A percentile compares a stretch with the other conserved stretches of the same genome.
Conservation (phyloP, 371 early-diverging fungal species). For the Mortierella polycephala region DNA sequence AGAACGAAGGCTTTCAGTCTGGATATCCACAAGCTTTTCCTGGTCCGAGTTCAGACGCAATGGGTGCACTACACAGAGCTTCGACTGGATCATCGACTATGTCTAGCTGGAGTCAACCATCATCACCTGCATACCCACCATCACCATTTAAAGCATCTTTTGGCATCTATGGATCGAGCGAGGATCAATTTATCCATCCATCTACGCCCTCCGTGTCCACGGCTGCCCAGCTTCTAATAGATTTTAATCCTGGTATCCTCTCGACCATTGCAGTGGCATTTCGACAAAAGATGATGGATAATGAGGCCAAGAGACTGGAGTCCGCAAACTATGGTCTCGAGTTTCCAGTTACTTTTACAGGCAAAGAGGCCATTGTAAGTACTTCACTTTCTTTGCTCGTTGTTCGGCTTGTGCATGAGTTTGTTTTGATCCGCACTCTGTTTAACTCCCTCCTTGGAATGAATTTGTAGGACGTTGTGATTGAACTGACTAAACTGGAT, state of each 20-base stretch:
- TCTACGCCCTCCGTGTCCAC: slow-evolving; percentile 14
- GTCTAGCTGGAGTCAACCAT: slow-evolving; percentile 47
- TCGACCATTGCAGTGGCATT: slow-evolving; percentile 55
- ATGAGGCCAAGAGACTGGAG: slow-evolving; percentile 41
- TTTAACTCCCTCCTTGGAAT: neutral
- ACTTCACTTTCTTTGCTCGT: neutral
- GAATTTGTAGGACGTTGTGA: slow-evolving; percentile 36
- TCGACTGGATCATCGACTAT: slow-evolving; percentile 44
- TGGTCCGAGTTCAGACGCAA: neutral
- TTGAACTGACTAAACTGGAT: slow-evolving; percentile 38
- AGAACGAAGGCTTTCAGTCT: neutral
- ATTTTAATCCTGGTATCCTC: slow-evolving; percentile 45
- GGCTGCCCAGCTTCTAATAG: slow-evolving; percentile 29
- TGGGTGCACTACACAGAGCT: slow-evolving; percentile 25
- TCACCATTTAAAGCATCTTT: slow-evolving; percentile 12
- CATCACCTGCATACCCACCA: slow-evolving; percentile 46
- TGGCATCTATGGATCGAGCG: neutral
- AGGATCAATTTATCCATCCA: neutral
- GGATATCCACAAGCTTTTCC: slow-evolving; percentile 3
- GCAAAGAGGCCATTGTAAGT: slow-evolving; percentile 85
- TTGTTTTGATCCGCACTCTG: slow-evolving; percentile 1
- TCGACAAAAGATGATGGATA: slow-evolving; percentile 47
- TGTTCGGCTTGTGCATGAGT: neutral
- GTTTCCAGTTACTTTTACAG: slow-evolving; percentile 83
- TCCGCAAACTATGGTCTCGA: slow-evolving; percentile 77